Conservation (phyloP, 202 grass and related monocot species). For the Digitaria exilis region DNA sequence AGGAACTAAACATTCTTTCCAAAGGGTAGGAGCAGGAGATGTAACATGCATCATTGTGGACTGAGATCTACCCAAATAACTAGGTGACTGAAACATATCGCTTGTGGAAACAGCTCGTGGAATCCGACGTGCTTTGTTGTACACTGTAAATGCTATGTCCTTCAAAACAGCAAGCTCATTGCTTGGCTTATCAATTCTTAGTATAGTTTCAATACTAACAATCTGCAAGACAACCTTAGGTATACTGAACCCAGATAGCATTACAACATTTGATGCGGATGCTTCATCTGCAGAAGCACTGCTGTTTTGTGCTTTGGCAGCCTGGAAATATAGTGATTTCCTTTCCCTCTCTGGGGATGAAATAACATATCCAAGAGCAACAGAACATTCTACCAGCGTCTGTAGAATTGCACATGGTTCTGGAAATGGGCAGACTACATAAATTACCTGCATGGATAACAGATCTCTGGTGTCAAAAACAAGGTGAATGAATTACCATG, state of each 20-base stretch:
- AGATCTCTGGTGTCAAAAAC: constrained; percentile 21
- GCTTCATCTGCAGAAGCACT: constrained; percentile 71
- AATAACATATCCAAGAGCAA: constrained; percentile 81
- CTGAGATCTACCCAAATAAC: constrained; percentile 73
- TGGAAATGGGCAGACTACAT: constrained; percentile 94
- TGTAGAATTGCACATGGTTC: constrained; percentile 81
- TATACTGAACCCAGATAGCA: constrained; percentile 96
- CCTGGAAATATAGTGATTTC: constrained; percentile 70
- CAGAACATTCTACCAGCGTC: constrained; percentile 86
- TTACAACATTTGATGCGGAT: constrained; percentile 79
- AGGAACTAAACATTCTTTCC: constrained; percentile 89
- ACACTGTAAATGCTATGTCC: constrained; percentile 97
- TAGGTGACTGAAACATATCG: constrained; percentile 80
- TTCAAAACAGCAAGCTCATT: constrained; percentile 90
- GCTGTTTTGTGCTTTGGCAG: constrained; percentile 64
- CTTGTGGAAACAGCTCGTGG: constrained; percentile 53
- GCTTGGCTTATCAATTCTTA: constrained; percentile 73
- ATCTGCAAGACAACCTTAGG: constrained; percentile 93
- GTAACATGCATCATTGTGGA: constrained; percentile 80
- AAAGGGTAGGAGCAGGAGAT: constrained; percentile 79
- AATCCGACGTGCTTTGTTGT: constrained; percentile 86
- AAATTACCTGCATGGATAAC: constrained; percentile 70
- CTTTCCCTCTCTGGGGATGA: constrained; percentile 67
- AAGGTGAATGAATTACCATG: constrained; percentile 16
- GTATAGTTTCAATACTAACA: constrained; percentile 79